A percentile compares a stretch with the other conserved stretches of the same genome.
These are phyloP conservation scores for Zostera marina DNA, from an alignment of 116 monocot species.

Conservation along the genomic window DNA sequence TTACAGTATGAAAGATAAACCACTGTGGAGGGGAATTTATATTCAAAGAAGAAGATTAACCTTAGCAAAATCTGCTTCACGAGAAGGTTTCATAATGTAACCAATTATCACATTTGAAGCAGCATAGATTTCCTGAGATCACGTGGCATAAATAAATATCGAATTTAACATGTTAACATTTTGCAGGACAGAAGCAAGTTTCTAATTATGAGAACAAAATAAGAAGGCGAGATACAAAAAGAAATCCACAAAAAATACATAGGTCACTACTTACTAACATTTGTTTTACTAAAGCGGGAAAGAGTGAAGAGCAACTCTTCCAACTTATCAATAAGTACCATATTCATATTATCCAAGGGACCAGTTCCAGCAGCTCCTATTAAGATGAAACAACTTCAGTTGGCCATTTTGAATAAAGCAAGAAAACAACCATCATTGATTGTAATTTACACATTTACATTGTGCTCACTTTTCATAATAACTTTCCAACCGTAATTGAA, in stretches of 20 bases:
- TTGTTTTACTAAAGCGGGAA: conserved; percentile 51
- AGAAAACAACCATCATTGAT: too few relatives aligned
- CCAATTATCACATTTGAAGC: conserved; percentile 33
- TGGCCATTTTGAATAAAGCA: neutral
- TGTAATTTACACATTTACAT: too few relatives aligned
- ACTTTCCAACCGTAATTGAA: conserved; percentile 27
- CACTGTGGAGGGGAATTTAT: neutral
- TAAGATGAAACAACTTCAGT: conserved; percentile 1
- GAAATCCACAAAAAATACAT: neutral
- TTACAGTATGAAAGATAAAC: neutral
- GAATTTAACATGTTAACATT: neutral
- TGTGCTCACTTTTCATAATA: conserved; percentile 27
- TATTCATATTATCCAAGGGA: conserved; percentile 4
- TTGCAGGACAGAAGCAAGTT: too few relatives aligned
- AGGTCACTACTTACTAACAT: conserved; percentile 9
- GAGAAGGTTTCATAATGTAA: conserved; percentile 84
- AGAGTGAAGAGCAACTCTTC: conserved; percentile 43
- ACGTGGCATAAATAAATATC: neutral
- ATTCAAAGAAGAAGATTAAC: conserved; percentile 20
- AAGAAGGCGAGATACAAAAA: neutral
- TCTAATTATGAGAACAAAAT: neutral
- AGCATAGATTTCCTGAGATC: neutral
- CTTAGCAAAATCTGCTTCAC: conserved; percentile 86
- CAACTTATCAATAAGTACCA: conserved; percentile 28
- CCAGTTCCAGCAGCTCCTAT: conserved; percentile 15